Percentiles rank a stretch among this genome's conserved stretches.
These are phyloP conservation scores for Nemania abortiva DNA, from an alignment of 2,329 filamentous ascomycete genomes.

Conservation along the genomic window DNA sequence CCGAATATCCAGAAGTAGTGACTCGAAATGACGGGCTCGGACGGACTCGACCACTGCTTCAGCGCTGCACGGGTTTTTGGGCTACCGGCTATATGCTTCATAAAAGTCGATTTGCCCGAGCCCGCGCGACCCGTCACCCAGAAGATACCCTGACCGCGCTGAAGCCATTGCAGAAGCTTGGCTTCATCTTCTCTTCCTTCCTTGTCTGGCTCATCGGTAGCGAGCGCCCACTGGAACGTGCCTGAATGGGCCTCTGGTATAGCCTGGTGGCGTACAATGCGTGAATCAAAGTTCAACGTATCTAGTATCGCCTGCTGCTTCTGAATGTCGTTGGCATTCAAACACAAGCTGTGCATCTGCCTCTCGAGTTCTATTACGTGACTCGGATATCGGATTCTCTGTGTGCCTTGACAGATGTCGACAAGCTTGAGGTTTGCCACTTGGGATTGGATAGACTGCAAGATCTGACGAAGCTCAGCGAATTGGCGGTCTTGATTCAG, in stretches of 20 bases:
- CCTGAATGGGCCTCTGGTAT: constrained; percentile 37
- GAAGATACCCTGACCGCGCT: constrained; percentile 35
- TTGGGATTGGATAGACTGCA: constrained; percentile 30
- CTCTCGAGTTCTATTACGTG: constrained; percentile 28
- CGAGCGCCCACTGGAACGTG: constrained; percentile 41
- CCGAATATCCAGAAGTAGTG: constrained; percentile 55
- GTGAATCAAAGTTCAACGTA: constrained; percentile 33
- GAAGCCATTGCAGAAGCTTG: constrained; percentile 45
- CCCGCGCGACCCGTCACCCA: constrained; percentile 44
- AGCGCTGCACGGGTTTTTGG: constrained; percentile 40
- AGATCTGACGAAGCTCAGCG: constrained; percentile 28
- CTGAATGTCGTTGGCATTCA: constrained; percentile 32
- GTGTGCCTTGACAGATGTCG: background rate
- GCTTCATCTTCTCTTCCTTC: constrained; percentile 9
- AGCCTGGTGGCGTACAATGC: constrained; percentile 28
- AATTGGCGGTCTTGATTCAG: constrained; percentile 34
- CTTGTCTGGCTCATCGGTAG: constrained; percentile 6
- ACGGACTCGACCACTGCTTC: constrained; percentile 47
- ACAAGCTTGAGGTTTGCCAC: constrained; percentile 22
- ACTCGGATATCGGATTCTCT: constrained; percentile 15
- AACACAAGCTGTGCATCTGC: constrained; percentile 29
- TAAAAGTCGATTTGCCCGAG: constrained; percentile 44
- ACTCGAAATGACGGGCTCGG: constrained; percentile 42
- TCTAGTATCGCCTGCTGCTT: constrained; percentile 40
- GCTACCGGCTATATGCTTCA: constrained; percentile 40